phyloP scores from a whole-genome alignment of 164 flowering plant genomes.

The Magnolia sinica region DNA sequence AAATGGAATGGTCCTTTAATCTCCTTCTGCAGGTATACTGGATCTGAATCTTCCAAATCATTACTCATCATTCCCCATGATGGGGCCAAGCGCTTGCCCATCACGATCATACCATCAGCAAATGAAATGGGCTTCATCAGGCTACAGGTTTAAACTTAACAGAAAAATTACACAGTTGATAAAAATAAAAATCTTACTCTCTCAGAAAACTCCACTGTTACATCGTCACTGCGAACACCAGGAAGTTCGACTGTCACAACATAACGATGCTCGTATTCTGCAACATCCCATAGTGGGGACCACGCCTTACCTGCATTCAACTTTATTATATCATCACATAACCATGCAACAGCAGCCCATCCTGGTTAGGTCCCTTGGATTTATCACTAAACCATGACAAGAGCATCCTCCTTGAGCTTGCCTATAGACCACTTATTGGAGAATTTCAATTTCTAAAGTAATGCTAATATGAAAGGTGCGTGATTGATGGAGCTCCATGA shows the following conservation, averaged over 20 bases:
- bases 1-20: conserved; percentile 58
- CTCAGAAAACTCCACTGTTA: conserved; percentile 63
- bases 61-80: conserved; percentile 25
- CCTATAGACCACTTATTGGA: neutral
- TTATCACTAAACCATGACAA: neutral
- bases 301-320: conserved; percentile 42
- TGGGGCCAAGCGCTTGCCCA: conserved; percentile 43
- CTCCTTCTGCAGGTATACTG: conserved; percentile 50
- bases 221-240: conserved; percentile 46
- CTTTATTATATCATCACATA: neutral
- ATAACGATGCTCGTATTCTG: conserved; percentile 44
- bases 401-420: neutral
- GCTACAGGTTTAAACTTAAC: neutral
- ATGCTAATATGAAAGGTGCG: neutral
- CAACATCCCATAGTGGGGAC: conserved; percentile 70
- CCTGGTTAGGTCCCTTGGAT: neutral
- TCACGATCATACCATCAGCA: conserved; percentile 50
- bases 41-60: conserved; percentile 23
- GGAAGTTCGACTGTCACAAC: conserved; percentile 64
- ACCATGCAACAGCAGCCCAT: neutral
- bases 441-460: neutral
- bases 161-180: neutral
- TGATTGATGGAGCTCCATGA: neutral
- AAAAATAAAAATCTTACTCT: conserved; percentile 36
- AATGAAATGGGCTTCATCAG: neutral